Evolutionary conservation across 352 stramenopile genomes (phyloP).

Genomic region (Phytophthora hibernalis): DNA sequence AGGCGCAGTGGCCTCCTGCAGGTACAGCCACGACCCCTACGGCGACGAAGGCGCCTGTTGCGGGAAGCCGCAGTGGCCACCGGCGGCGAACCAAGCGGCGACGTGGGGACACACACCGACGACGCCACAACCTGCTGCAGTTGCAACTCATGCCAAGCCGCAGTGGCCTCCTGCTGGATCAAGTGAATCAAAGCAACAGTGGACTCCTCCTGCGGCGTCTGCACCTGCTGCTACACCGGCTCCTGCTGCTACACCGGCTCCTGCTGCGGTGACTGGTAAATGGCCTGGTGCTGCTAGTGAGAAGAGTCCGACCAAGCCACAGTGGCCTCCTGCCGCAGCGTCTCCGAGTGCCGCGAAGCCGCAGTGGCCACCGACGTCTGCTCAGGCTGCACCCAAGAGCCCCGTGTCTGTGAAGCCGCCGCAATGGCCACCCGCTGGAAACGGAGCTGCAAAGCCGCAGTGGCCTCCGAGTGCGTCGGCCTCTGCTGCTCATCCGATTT

Average conservation of each 20-base stretch:
- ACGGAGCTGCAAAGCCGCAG: conserved; percentile 41
- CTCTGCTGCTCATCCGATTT: background rate
- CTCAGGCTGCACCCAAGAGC: conserved; percentile 31
- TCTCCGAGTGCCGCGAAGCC: conserved; percentile 31
- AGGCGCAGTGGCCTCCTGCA: conserved; percentile 61
- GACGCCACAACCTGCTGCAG: conserved; percentile 36
- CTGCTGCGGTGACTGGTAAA: conserved; percentile 12
- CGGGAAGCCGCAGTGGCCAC: conserved; percentile 41
- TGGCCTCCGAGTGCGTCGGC: conserved; percentile 44
- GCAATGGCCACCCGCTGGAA: conserved; percentile 29
- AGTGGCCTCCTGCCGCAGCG: conserved; percentile 41
- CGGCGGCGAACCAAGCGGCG: conserved; percentile 23
- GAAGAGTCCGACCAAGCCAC: conserved; percentile 35
- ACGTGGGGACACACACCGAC: conserved; percentile 32
- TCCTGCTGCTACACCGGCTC: conserved; percentile 18
- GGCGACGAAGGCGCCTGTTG: conserved; percentile 17
- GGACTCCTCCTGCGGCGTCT: conserved; percentile 39
- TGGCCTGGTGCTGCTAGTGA: conserved; percentile 24
- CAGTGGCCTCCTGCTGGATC: conserved; percentile 54
- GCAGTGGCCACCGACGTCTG: conserved; percentile 38
- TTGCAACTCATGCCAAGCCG: conserved; percentile 35
- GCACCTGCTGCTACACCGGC: conserved; percentile 19
- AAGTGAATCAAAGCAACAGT: conserved; percentile 49
- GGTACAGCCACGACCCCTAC: conserved; percentile 8
- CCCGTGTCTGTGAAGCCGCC: conserved; percentile 19